Percentiles rank a stretch among this genome's conserved stretches.
phyloP scores from a whole-genome alignment of 208 protist genomes.

The Jaenimonas drosophilae region DNA sequence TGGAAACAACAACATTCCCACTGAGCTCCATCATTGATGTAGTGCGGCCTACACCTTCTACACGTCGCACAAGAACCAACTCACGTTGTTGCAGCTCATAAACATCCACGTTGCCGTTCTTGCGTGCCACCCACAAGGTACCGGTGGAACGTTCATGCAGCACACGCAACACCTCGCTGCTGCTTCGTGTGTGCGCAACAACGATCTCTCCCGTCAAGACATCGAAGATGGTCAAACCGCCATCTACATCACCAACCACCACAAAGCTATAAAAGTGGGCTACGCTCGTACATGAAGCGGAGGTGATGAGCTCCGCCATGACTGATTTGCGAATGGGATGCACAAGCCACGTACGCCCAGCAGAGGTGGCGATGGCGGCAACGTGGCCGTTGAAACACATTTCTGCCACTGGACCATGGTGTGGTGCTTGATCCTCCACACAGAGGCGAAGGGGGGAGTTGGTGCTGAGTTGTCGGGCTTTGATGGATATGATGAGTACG shows the following conservation, averaged over 20 bases:
- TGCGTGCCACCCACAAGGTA: constrained; percentile 52
- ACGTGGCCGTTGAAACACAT: constrained; percentile 50
- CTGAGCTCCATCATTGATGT: constrained; percentile 43
- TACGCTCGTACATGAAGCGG: constrained; percentile 39
- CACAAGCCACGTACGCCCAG: constrained; percentile 32
- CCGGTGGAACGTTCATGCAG: constrained; percentile 38
- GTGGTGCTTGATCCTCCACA: constrained; percentile 6
- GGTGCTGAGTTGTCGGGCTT: constrained; percentile 4
- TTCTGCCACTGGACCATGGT: constrained; percentile 25
- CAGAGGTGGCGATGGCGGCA: constrained; percentile 29
- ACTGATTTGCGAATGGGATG: constrained; percentile 30
- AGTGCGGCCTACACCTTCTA: constrained; percentile 23
- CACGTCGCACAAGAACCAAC: constrained; percentile 9
- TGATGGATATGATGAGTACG: constrained; percentile 29
- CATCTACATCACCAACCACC: constrained; percentile 37
- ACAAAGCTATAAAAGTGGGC: constrained; percentile 33
- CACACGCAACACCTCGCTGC: constrained; percentile 28
- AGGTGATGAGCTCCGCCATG: constrained; percentile 18
- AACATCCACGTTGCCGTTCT: constrained; percentile 49
- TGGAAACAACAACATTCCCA: constrained; percentile 50
- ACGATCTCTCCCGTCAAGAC: constrained; percentile 14
- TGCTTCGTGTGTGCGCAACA: constrained; percentile 19
- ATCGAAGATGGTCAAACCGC: constrained; percentile 55
- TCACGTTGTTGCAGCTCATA: constrained; percentile 17
- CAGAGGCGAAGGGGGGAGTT: constrained; percentile 17